Evolutionary conservation across 2,329 filamentous ascomycete species (phyloP), one percentile per base, ranked within the genome.

Genomic region (Bipolaris victoriae): DNA sequence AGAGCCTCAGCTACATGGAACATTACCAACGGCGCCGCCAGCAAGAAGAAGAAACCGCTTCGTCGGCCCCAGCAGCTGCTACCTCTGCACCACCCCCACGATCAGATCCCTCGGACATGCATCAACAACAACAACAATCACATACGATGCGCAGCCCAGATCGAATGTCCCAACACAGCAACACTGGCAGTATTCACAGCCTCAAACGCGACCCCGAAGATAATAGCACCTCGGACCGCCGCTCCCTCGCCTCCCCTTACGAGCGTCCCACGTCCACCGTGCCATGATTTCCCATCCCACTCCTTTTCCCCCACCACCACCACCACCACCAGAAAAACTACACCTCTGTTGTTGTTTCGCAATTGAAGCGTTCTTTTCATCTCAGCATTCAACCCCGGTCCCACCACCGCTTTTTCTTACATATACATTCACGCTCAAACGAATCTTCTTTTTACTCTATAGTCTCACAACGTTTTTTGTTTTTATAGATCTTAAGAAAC

Each of bases 151-250:
- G 66, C 56, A 75, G 73, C 44, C 74, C 74, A 10, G 73, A 75
- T 59, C 60, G 71, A 26, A 55, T 64, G 41, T 76, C 74, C 7
- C 74, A 75, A 52, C 70, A 63, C 37, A 76, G 74, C 58, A 69
- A 59, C 6, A 69, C 70, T 7, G 70, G 72, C 26, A 76, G 74
- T 49, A 64, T 73, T 46, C 70, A 70, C 57, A 75, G 73, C 60
- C 59, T 73, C 65, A 73, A 72, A 49, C 68, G 70, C 54, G 73
- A 74, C 49, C 63, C 63, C 22, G 69, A 72, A 45, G 72, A 74
- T 24, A 24, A 7, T 16, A 29, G 7, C 26, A 3, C 9, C 7
- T 29, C 26, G 7, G 26, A 29, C 9, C 26, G 26, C 26, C 26
- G 26, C 26, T 29, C 26, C 26, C 26, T 29, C 26, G 26, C 26